Percentiles rank a stretch among this genome's conserved stretches.
Conservation (phyloP, 805 yeast genomes). For the Myxozyma neotropica region DNA sequence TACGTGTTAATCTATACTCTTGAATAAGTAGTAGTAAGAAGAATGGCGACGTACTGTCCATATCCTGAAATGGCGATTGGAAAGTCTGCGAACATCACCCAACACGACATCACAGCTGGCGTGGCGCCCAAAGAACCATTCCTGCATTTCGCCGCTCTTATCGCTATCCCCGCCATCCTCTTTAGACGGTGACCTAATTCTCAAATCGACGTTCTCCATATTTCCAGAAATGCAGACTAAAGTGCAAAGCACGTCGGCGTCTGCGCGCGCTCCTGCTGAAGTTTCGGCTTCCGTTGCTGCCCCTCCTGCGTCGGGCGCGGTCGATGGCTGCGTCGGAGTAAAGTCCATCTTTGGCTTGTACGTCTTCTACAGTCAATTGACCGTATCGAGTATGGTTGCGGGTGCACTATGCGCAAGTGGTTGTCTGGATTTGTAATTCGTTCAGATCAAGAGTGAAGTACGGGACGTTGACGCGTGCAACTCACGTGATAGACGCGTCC, state of each 20-base stretch:
- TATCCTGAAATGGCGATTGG: constrained; percentile 64
- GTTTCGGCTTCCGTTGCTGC: background rate
- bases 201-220: constrained; percentile 3
- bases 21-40: too few relatives aligned
- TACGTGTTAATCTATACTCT: too few relatives aligned
- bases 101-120: constrained; percentile 63
- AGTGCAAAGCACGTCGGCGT: constrained; percentile 30
- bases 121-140: constrained; percentile 79
- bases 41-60: constrained; percentile 56
- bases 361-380: too few relatives aligned
- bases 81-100: constrained; percentile 63
- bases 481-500: too few relatives aligned
- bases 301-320: constrained; percentile 7
- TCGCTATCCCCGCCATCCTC: constrained; percentile 10
- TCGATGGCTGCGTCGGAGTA: constrained; percentile 29
- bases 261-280: background rate
- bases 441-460: too few relatives aligned
- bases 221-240: constrained; percentile 29
- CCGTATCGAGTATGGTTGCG: too few relatives aligned
- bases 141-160: constrained; percentile 36
- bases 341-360: constrained; percentile 20
- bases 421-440: too few relatives aligned
- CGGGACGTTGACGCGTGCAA: too few relatives aligned
- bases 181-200: background rate
- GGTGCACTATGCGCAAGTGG: too few relatives aligned